phyloP scores from a whole-genome alignment of 441 rosid genomes.

The Manihot esculenta region DNA sequence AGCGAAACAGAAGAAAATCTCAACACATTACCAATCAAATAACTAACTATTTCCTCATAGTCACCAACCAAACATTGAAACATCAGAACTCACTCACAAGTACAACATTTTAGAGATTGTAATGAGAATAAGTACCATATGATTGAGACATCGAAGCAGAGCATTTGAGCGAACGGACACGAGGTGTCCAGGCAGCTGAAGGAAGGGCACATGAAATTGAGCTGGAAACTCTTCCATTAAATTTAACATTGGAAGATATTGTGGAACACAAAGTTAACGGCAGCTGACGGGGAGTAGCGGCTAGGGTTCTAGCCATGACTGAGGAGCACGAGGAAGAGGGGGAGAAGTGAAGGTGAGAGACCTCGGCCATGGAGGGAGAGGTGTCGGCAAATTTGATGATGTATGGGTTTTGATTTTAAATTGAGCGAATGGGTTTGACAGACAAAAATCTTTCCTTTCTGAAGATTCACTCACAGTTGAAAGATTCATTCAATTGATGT shows the following conservation, averaged over 20 bases:
- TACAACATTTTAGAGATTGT: background rate
- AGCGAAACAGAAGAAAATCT: background rate
- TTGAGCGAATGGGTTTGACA: too few species aligned
- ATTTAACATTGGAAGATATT: constrained; percentile 24
- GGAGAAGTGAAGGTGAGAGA: constrained; percentile 10
- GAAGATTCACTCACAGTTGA: too few species aligned
- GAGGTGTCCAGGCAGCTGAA: constrained; percentile 23
- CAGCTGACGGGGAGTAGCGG: constrained; percentile 30
- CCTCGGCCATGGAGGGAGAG: background rate
- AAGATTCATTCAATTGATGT: too few species aligned
- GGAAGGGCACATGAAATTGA: constrained; percentile 28
- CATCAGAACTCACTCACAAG: background rate
- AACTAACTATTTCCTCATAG: background rate
- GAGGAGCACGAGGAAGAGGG: background rate
- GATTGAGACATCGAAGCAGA: constrained; percentile 44
- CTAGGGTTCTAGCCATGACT: constrained; percentile 40
- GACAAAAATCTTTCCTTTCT: too few species aligned
- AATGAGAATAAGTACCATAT: constrained; percentile 31
- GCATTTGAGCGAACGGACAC: constrained; percentile 41
- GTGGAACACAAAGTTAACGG: constrained; percentile 19
- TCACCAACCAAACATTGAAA: background rate
- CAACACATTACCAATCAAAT: background rate
- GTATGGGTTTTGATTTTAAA: too few species aligned
- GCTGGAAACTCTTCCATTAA: constrained; percentile 27
- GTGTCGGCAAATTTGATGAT: background rate